A percentile compares a stretch with the other conserved stretches of the same genome.
Evolutionary conservation across 192 early-diverging fungal species (phyloP).

Genomic region (Haplosporangium gracile): DNA sequence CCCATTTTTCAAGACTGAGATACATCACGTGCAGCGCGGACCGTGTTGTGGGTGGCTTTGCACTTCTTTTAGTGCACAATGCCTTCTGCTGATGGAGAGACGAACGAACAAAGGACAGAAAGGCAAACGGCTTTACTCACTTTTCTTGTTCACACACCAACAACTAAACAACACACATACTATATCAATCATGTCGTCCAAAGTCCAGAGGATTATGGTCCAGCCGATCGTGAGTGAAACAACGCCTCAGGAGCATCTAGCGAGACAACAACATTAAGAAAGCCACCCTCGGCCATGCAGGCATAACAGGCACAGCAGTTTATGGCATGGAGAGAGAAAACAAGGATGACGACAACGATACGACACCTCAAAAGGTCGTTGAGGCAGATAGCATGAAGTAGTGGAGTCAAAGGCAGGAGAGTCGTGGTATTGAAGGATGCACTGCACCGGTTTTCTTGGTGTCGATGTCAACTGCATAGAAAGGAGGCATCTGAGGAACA

Average conservation of each 20-base stretch:
- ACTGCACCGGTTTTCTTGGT: too few relatives aligned
- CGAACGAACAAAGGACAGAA: background rate
- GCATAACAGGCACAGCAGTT: conserved; percentile 4
- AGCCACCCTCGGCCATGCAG: background rate
- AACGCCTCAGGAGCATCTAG: background rate
- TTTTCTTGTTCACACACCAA: conserved; percentile 1
- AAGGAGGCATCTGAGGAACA: too few relatives aligned
- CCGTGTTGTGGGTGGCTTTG: conserved; percentile 12
- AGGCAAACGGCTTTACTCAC: background rate
- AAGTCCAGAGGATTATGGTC: conserved; percentile 89
- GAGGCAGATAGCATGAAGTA: background rate
- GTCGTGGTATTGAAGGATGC: background rate
- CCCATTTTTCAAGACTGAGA: background rate
- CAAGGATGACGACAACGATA: background rate
- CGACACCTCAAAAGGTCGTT: background rate
- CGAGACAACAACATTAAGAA: background rate
- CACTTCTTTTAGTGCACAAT: background rate
- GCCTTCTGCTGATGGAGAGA: background rate
- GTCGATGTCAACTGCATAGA: too few relatives aligned
- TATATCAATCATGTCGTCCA: conserved; percentile 67
- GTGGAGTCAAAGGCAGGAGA: background rate
- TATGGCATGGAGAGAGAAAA: background rate
- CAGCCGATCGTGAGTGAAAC: conserved; percentile 79
- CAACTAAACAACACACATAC: background rate
- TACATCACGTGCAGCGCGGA: background rate